These are phyloP conservation scores for Fraxinus floribunda DNA, from an alignment of 305 asterid genomes.

Conservation along the genomic window DNA sequence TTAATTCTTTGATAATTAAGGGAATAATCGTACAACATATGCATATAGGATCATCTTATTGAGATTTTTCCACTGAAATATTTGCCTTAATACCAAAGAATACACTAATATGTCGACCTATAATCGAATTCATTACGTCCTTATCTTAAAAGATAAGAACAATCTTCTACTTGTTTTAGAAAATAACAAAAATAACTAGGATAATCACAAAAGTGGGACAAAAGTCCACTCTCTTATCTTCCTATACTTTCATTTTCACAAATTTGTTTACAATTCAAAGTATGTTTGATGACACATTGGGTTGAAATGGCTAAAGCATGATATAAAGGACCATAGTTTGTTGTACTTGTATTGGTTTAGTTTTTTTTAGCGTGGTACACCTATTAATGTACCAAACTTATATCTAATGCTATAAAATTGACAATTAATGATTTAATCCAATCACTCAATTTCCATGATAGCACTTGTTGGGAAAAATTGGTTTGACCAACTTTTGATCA, in stretches of 20 bases:
- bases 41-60: too few species aligned
- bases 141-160: not conserved
- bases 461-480: too few species aligned
- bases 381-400: not conserved
- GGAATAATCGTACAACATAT: too few species aligned
- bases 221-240: not conserved
- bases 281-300: not conserved
- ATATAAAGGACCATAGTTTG: not conserved
- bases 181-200: not conserved
- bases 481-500: too few species aligned
- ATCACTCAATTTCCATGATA: too few species aligned
- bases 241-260: not conserved
- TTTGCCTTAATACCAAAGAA: too few species aligned
- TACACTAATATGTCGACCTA: too few species aligned
- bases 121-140: too few species aligned
- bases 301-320: not conserved
- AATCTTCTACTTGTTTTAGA: not conserved
- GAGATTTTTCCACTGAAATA: too few species aligned
- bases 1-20: too few species aligned
- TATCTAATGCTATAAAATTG: not conserved
- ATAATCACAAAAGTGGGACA: not conserved
- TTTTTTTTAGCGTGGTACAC: not conserved
- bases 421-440: too few species aligned
- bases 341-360: not conserved
- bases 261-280: not conserved